Evolutionary conservation across 2,329 filamentous ascomycete species (phyloP).

Genomic region (Drechslerella coelobrocha): DNA sequence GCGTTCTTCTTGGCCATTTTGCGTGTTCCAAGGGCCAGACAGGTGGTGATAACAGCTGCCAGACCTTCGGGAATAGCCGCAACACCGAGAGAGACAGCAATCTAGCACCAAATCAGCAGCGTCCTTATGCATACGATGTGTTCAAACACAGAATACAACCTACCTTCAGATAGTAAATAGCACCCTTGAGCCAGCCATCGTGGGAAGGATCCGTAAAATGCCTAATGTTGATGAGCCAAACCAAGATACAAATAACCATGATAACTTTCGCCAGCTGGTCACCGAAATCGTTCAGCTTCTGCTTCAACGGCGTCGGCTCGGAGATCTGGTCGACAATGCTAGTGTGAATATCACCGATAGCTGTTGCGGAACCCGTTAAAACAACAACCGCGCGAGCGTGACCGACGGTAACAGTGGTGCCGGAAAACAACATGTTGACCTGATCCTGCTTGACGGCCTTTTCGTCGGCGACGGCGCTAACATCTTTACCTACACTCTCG

Average conservation of each 20-base stretch:
- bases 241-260: conserved; percentile 91
- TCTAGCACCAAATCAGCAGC: conserved; percentile 60
- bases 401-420: conserved; percentile 94
- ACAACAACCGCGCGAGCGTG: conserved; percentile 91
- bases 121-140: neutral
- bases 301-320: conserved; percentile 93
- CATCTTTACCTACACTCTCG: conserved; percentile 91
- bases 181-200: conserved; percentile 92
- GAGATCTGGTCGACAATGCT: conserved; percentile 98
- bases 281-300: conserved; percentile 98
- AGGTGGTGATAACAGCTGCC: conserved; percentile 98
- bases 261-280: conserved; percentile 97
- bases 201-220: conserved; percentile 96
- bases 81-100: conserved; percentile 95
- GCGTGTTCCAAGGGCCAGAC: conserved; percentile 89
- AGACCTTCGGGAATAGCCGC: conserved; percentile 97
- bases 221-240: conserved; percentile 98
- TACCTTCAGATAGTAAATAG: conserved; percentile 94
- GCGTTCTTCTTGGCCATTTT: conserved; percentile 99
- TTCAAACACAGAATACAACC: conserved; percentile 9
- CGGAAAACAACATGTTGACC: conserved; percentile 96
- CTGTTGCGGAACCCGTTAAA: conserved; percentile 85
- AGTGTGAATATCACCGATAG: conserved; percentile 98
- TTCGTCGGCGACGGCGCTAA: conserved; percentile 71
- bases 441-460: conserved; percentile 97